Evolutionary conservation across 352 stramenopile genomes (phyloP).

Genomic region (Globisporangium middletonii): DNA sequence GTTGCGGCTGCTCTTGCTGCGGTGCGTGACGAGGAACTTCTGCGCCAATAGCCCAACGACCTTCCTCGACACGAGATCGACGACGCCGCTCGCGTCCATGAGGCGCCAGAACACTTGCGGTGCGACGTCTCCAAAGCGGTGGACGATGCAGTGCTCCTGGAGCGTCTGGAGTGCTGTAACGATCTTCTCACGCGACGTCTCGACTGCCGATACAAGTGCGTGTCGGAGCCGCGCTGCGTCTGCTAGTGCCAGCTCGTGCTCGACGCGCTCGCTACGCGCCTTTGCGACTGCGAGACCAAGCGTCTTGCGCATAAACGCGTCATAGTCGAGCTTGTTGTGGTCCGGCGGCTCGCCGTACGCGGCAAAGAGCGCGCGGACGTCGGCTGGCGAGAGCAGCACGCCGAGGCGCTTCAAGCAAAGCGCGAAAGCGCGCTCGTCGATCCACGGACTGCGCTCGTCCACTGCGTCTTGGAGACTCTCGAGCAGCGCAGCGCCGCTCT

Average conservation of each 20-base stretch:
- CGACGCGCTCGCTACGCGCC: background rate
- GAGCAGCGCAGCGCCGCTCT: constrained; percentile 8
- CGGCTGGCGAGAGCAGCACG: constrained; percentile 16
- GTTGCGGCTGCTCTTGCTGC: background rate
- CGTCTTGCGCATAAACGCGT: constrained; percentile 15
- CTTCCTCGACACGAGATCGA: constrained; percentile 34
- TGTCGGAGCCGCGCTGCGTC: constrained; percentile 26
- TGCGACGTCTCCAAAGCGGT: constrained; percentile 29
- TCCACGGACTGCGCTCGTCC: constrained; percentile 3
- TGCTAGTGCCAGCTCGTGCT: constrained; percentile 16
- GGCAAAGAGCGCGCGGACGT: constrained; percentile 22
- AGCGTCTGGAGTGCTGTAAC: constrained; percentile 27
- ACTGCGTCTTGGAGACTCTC: constrained; percentile 14
- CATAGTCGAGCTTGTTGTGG: constrained; percentile 20
- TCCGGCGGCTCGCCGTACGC: constrained; percentile 15
- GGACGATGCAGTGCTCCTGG: constrained; percentile 48
- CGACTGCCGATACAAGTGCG: constrained; percentile 23
- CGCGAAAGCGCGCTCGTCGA: constrained; percentile 23
- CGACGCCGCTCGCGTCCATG: constrained; percentile 39
- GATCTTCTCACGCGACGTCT: constrained; percentile 26
- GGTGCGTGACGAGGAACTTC: constrained; percentile 24
- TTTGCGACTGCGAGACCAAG: constrained; percentile 9
- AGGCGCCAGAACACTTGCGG: constrained; percentile 34
- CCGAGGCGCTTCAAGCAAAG: constrained; percentile 25
- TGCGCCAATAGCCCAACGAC: constrained; percentile 22